Evolutionary conservation across 192 early-diverging fungal species (phyloP), one percentile per base, ranked within the genome.

Genomic region (Spizellomyces punctatus): DNA sequence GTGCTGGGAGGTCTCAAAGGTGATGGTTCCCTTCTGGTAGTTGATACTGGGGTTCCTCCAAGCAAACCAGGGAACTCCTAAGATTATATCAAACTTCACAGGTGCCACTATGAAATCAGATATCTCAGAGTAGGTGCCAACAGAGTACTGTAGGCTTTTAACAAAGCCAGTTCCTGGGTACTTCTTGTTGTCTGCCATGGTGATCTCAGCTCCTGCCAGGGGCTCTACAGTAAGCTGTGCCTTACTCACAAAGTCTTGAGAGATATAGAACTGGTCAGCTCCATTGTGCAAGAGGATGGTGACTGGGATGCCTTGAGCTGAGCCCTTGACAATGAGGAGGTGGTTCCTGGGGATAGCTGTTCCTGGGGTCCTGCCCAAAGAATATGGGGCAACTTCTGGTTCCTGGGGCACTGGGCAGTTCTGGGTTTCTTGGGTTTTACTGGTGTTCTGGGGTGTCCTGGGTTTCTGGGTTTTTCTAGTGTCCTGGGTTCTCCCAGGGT

Each of bases 91-190:
- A n/a, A n/a, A n/a, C n/a, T n/a, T n/a, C n/a, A n/a, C n/a, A n/a
- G n/a, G n/a, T n/a, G n/a, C n/a, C n/a, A n/a, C n/a, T n/a, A n/a
- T n/a, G n/a, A n/a, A n/a, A n/a, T n/a, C n/a, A n/a, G n/a, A n/a
- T n/a, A n/a, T n/a, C n/a, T n/a, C n/a, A n/a, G n/a, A n/a, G 81
- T 14, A 86, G 49, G 85, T 0, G 78, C 67, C 49, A 52, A 52
- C 49, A n/a, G 49, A 52, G n/a, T 52, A 52, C 9, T 52, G n/a
- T 52, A 52, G n/a, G 9, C n/a, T n/a, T 52, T 9, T 9, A n/a
- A 52, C 49, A 52, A 10, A 52, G 9, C 10, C 49, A 52, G 10
- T 10, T 52, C 49, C 49, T 52, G 9, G 9, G 9, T 52, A n/a
- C n/a, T 10, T 52, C 10, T 9, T 10, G 9, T 9, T n/a, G n/a